Evolutionary conservation across 495 filamentous ascomycete genomes (phyloP), one percentile per base, ranked within the genome.

Genomic region (Talaromyces liani): DNA sequence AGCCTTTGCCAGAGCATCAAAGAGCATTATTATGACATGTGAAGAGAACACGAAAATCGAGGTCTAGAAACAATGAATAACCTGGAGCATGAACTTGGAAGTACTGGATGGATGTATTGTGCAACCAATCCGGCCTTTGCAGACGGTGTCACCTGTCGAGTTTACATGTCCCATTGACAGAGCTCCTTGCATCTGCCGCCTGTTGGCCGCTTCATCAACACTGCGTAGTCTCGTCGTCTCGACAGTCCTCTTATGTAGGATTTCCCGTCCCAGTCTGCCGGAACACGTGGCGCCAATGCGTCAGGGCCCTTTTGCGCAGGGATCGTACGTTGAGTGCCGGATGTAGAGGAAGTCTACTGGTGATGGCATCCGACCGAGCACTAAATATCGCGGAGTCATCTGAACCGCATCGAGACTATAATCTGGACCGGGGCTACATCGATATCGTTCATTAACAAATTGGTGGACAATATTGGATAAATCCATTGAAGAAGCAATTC

Each of bases 281-380:
- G 33, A 20, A 58, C 56, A 58, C 56, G 56, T 58, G 56, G 56
- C 56, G 25, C 56, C 56, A 58, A 7, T 58, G 56, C 56, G 55
- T 8, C 7, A 9, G 12, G 25, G 3, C 6, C 8, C 20, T 22
- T 54, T 54, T 2, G 7, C 2, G 18, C 8, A n/a, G 16, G 22
- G 7, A 27, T 54, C 9, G 49, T 54, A 54, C 12, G 39, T n/a
- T 41, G 39, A n/a, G 12, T 5, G 16, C 12, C 12, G 33, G 33
- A 34, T 34, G 33, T 6, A n/a, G 39, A 16, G 12, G 41, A 45
- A 18, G 41, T 5, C 41, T 45, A 7, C 4, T 45, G 16, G 41
- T 16, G 41, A 45, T 45, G 41, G 41, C 4, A n/a, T 45, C 41
- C 41, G 41, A 18, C 41, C 41, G 14, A 45, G 41, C 29, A 18